phyloP scores from a whole-genome alignment of 2,329 filamentous ascomycete genomes.

The Elsinoe perseae region DNA sequence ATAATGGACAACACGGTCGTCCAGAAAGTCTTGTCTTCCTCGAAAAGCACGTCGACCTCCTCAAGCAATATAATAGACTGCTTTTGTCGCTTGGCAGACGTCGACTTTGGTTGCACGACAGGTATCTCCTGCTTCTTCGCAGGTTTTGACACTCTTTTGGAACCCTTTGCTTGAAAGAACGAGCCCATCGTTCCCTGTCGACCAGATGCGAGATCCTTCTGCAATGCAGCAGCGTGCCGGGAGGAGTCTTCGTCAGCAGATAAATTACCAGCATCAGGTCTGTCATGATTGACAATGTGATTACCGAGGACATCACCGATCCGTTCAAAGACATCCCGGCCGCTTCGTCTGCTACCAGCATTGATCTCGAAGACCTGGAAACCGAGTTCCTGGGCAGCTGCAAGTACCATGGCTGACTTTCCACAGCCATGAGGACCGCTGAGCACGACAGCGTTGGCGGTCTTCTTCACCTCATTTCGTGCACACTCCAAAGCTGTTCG shows the following conservation, averaged over 20 bases:
- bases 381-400: conserved; percentile 80
- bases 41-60: conserved; percentile 87
- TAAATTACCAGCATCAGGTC: conserved; percentile 21
- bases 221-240: conserved; percentile 39
- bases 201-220: conserved; percentile 55
- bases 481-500: conserved; percentile 16
- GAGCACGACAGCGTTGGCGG: conserved; percentile 73
- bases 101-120: conserved; percentile 29
- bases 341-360: conserved; percentile 70
- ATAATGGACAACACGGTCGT: conserved; percentile 69
- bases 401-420: conserved; percentile 88
- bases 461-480: conserved; percentile 29
- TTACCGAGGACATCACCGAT: conserved; percentile 97
- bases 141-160: conserved; percentile 23
- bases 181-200: conserved; percentile 72
- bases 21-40: conserved; percentile 97
- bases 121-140: conserved; percentile 24
- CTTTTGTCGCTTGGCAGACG: conserved; percentile 53
- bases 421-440: conserved; percentile 86
- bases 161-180: conserved; percentile 57
- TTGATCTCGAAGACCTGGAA: conserved; percentile 97
- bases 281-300: conserved; percentile 64
- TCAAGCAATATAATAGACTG: conserved; percentile 92
- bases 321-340: conserved; percentile 81
- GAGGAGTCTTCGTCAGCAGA: conserved; percentile 32